phyloP scores from a whole-genome alignment of 257 asterid species.

The Haberlea rhodopensis region DNA sequence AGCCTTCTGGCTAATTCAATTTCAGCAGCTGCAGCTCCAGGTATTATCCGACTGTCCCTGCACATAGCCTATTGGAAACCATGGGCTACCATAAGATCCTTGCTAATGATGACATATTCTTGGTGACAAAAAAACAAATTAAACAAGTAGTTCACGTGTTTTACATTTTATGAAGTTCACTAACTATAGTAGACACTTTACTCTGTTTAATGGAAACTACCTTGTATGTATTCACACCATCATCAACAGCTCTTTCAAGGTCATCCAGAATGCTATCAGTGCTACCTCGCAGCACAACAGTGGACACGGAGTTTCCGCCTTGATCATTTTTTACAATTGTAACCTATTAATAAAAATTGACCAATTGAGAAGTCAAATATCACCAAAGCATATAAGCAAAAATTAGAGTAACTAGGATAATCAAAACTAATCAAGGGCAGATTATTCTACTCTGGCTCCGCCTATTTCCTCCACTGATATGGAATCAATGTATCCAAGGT shows the following conservation, averaged over 20 bases:
- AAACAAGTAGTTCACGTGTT: too few species aligned
- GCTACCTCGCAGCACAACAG: conserved; percentile 86
- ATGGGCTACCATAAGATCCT: conserved; percentile 16
- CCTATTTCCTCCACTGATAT: conserved; percentile 96
- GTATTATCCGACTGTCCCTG: conserved; percentile 87
- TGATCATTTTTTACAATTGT: conserved; percentile 88
- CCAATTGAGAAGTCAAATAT: conserved; percentile 22
- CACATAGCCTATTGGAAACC: conserved; percentile 75
- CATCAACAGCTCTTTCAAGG: too few species aligned
- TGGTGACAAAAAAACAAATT: too few species aligned
- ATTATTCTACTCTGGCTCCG: conserved; percentile 73
- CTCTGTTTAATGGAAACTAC: conserved; percentile 33
- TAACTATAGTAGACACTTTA: too few species aligned
- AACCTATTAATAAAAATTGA: conserved; percentile 66
- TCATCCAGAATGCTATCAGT: too few species aligned
- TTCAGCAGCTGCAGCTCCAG: conserved; percentile 99
- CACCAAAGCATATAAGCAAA: conserved; percentile 7
- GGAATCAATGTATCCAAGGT: conserved; percentile 93
- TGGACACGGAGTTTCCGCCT: conserved; percentile 92
- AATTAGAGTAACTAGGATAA: conserved; percentile 13
- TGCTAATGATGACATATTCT: too few species aligned
- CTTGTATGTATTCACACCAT: conserved; percentile 94
- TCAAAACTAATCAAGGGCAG: conserved; percentile 13
- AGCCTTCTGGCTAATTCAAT: conserved; percentile 83
- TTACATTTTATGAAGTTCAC: conserved; percentile 7